These are phyloP conservation scores for Trichoderma reesei DNA, from an alignment of 495 filamentous ascomycete genomes.

Conservation along the genomic window DNA sequence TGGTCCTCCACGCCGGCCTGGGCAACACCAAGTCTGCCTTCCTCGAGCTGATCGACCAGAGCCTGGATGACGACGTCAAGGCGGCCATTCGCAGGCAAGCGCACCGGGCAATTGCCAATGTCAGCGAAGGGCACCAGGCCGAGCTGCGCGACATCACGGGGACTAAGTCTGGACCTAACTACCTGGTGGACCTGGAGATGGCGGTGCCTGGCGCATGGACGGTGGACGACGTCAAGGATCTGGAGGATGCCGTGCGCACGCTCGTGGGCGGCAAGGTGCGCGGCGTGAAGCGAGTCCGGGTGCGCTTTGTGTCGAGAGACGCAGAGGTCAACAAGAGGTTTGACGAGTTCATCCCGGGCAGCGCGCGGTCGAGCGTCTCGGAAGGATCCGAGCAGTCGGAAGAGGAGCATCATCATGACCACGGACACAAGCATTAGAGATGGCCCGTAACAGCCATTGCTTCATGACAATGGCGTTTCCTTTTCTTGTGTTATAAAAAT, in stretches of 20 bases:
- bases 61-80: constrained; percentile 75
- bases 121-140: constrained; percentile 39
- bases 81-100: constrained; percentile 54
- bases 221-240: constrained; percentile 50
- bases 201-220: constrained; percentile 66
- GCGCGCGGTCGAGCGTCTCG: constrained; percentile 45
- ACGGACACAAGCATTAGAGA: constrained; percentile 15
- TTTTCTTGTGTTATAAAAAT: neutral
- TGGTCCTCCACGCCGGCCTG: constrained; percentile 88
- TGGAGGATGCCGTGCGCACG: constrained; percentile 64
- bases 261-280: constrained; percentile 62
- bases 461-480: neutral
- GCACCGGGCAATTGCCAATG: constrained; percentile 43
- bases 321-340: constrained; percentile 41
- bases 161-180: constrained; percentile 91
- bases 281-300: constrained; percentile 68
- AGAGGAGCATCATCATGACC: constrained; percentile 29
- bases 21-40: constrained; percentile 74
- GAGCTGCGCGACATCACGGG: constrained; percentile 66
- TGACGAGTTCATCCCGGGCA: constrained; percentile 70
- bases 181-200: constrained; percentile 77
- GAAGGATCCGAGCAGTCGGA: constrained; percentile 50
- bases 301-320: constrained; percentile 70
- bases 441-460: neutral
- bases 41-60: constrained; percentile 80